Evolutionary conservation across 2,329 filamentous ascomycete genomes (phyloP), one percentile per base, ranked within the genome.

Genomic region (Monascus ruber): DNA sequence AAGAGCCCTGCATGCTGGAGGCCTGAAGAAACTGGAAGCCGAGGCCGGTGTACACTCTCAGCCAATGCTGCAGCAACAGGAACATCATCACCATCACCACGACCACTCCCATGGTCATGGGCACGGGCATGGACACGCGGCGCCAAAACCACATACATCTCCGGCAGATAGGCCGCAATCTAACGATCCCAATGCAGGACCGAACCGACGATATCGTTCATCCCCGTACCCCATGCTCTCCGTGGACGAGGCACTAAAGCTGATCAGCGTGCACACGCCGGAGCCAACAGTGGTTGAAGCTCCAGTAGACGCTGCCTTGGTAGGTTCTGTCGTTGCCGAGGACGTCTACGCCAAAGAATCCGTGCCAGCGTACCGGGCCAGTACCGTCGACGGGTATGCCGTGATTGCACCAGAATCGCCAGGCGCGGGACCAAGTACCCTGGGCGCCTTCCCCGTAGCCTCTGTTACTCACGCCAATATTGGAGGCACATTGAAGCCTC

Each of bases 341-440:
- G 83, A 94, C 48, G 81, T 98, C 24, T 75, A 70, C 31, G 86
- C 91, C 0, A 65, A 66, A 4, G 89, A 95, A 57, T 77, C 82
- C 5, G 91, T 98, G 0, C 91, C 91, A 0, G 91, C 89, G 0
- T 98, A 94, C 64, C 73, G 87, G 42, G 91, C 91, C 11, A 96
- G 89, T 56, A 96, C 95, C 32, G 91, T 98, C 1, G 91, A 98
- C 59, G 91, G 91, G 1, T 98, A 98, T 55, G 91, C 91, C 2
- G 76, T 94, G 0, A 78, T 88, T 31, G 81, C 60, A 40, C 60
- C 52, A 8, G 57, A 53, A 46, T 58, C 44, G 5, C 72, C 74
- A 38, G 65, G 66, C 26, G 69, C 77, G 32, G 77, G 73, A 1
- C 56, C 58, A 0, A 77, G 73, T 36, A 74, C 85, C 36, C 85